These are phyloP conservation scores for Rhynchospora breviuscula DNA, from an alignment of 176 grass and related monocot species.

Conservation along the genomic window DNA sequence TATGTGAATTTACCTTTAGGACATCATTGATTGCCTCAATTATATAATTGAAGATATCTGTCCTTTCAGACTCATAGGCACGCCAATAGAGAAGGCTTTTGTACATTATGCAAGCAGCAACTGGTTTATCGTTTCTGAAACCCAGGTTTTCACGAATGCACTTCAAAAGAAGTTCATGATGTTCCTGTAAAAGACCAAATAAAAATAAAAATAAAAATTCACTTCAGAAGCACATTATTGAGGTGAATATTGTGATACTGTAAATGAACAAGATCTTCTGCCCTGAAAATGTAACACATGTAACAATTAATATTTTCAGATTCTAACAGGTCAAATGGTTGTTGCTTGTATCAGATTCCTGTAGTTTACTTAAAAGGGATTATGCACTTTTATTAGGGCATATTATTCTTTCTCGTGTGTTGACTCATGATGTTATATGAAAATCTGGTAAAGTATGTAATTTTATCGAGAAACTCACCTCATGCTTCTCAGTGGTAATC, in stretches of 20 bases:
- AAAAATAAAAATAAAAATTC: constrained; percentile 21
- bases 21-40: constrained; percentile 89
- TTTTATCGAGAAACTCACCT: constrained; percentile 44
- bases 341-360: neutral
- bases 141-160: constrained; percentile 92
- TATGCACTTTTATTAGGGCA: neutral
- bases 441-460: neutral
- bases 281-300: neutral
- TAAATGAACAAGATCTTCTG: neutral
- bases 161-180: constrained; percentile 75
- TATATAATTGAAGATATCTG: constrained; percentile 90
- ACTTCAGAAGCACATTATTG: neutral
- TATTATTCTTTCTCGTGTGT: neutral
- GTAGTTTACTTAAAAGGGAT: neutral
- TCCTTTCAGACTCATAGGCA: constrained; percentile 84
- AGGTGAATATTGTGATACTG: neutral
- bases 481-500: constrained; percentile 59
- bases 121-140: constrained; percentile 80
- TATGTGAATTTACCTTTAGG: constrained; percentile 52
- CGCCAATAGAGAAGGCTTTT: constrained; percentile 80
- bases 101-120: constrained; percentile 86
- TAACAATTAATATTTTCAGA: neutral
- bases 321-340: neutral
- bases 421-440: neutral
- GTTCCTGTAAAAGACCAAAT: constrained; percentile 53